Percentiles rank a stretch among this genome's conserved stretches.
phyloP scores from a whole-genome alignment of 2,329 filamentous ascomycete genomes.

The Hawksworthiomyces lignivorus region DNA sequence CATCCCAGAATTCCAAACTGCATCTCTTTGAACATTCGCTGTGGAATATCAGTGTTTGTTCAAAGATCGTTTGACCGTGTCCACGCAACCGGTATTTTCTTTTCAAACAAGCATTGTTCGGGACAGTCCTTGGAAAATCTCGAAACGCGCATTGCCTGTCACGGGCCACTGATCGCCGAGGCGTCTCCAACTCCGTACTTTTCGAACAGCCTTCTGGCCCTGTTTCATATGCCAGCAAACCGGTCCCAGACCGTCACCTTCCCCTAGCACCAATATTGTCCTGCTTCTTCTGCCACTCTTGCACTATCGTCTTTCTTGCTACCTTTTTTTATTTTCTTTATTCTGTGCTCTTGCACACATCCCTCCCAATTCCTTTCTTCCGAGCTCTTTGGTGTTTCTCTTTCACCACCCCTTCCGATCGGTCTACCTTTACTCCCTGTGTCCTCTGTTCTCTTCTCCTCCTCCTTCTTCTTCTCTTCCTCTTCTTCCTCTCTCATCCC shows the following conservation, averaged over 20 bases:
- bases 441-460: not conserved
- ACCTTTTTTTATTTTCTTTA: not conserved
- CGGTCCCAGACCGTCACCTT: slow-evolving; percentile 7
- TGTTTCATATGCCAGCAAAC: slow-evolving; percentile 29
- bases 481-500: not conserved
- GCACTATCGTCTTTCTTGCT: not conserved
- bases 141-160: slow-evolving; percentile 28
- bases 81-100: slow-evolving; percentile 4
- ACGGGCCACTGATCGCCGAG: slow-evolving; percentile 27
- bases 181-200: slow-evolving; percentile 18
- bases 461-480: slow-evolving; percentile 7
- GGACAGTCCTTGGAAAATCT: slow-evolving; percentile 21
- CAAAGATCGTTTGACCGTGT: no score
- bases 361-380: no score
- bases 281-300: not conserved
- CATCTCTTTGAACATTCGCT: no score
- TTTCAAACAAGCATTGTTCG: slow-evolving; percentile 18
- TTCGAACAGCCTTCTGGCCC: slow-evolving; percentile 22
- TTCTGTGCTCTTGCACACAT: slow-evolving; percentile 1
- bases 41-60: no score
- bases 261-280: slow-evolving; percentile 2
- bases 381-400: no score
- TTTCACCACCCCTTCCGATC: slow-evolving; percentile 9
- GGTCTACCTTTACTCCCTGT: no score
- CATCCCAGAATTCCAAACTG: no score